Evolutionary conservation across 768 basidiomycete genomes (phyloP).

Genomic region (Tephrocybe sp.): DNA sequence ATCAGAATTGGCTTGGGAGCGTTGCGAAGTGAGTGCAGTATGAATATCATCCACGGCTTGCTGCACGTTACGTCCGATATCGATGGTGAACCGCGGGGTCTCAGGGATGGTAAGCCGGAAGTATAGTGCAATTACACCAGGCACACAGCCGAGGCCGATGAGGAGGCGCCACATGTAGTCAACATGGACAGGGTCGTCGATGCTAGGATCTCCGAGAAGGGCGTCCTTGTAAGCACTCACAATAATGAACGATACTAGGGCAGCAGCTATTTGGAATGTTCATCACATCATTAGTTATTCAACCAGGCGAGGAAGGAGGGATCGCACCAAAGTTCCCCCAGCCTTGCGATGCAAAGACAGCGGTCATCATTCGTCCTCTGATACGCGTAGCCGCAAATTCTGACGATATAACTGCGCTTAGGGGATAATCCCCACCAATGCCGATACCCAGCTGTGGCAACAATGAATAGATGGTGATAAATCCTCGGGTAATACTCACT

Average conservation of each 20-base stretch:
- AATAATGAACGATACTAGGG: slow-evolving; percentile 64
- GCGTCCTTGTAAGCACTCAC: slow-evolving; percentile 66
- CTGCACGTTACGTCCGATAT: slow-evolving; percentile 79
- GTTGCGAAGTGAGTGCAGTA: slow-evolving; percentile 55
- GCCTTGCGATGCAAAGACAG: slow-evolving; percentile 83
- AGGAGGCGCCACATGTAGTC: slow-evolving; percentile 85
- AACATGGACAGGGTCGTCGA: slow-evolving; percentile 44
- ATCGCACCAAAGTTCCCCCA: slow-evolving; percentile 78
- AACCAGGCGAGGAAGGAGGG: slow-evolving; percentile 5
- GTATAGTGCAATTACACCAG: slow-evolving; percentile 80
- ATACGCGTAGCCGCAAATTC: slow-evolving; percentile 79
- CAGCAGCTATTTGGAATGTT: slow-evolving; percentile 76
- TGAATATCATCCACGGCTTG: slow-evolving; percentile 76
- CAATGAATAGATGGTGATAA: slow-evolving; percentile 1
- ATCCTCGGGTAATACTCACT: slow-evolving; percentile 25
- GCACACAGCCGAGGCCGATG: slow-evolving; percentile 85
- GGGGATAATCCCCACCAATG: slow-evolving; percentile 87
- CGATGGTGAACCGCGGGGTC: slow-evolving; percentile 89
- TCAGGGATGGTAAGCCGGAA: slow-evolving; percentile 93
- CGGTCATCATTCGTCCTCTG: slow-evolving; percentile 86
- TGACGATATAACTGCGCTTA: slow-evolving; percentile 82
- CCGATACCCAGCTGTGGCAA: slow-evolving; percentile 67
- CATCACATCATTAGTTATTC: background rate
- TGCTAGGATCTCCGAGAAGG: slow-evolving; percentile 41
- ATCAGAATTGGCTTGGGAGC: slow-evolving; percentile 51